Conservation (phyloP, 768 basidiomycete genomes). For the Agrocybe chaxingu region DNA sequence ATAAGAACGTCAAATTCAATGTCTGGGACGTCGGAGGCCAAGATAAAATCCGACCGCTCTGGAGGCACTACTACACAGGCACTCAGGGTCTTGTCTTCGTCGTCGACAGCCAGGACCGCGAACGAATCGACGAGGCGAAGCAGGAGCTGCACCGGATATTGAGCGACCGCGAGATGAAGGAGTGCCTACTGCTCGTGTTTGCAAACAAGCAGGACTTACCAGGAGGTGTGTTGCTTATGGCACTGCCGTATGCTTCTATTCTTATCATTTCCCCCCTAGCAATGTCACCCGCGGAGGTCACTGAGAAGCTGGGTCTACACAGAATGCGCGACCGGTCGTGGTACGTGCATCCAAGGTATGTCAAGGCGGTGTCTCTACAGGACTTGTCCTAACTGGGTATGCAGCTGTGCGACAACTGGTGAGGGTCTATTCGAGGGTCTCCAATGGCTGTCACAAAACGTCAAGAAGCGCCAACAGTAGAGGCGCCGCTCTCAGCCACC, state of each 20-base stretch:
- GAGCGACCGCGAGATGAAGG: constrained; percentile 97
- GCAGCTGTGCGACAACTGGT: constrained; percentile 91
- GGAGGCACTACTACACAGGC: constrained; percentile 99
- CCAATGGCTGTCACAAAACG: constrained; percentile 96
- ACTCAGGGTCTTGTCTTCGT: constrained; percentile 99
- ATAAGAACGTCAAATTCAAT: constrained; percentile 97
- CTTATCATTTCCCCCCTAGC: constrained; percentile 41
- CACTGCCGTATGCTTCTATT: constrained; percentile 1
- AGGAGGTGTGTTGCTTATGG: constrained; percentile 60
- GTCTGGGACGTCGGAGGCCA: constrained; percentile 99
- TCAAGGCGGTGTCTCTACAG: constrained; percentile 1
- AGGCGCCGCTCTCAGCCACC: not conserved
- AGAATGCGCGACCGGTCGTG: constrained; percentile 96
- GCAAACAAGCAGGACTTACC: constrained; percentile 99
- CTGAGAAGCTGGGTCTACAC: constrained; percentile 93
- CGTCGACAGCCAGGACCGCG: constrained; percentile 93
- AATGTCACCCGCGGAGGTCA: constrained; percentile 99
- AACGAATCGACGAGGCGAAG: constrained; percentile 95
- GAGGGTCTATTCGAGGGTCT: constrained; percentile 97
- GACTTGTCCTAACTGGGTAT: not conserved
- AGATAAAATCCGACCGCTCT: constrained; percentile 97
- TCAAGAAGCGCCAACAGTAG: constrained; percentile 87
- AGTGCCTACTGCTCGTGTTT: constrained; percentile 95
- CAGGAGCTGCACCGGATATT: constrained; percentile 94
- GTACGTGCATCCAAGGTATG: constrained; percentile 98